phyloP scores from a whole-genome alignment of 164 flowering plant species.

The Vitis cinerea region DNA sequence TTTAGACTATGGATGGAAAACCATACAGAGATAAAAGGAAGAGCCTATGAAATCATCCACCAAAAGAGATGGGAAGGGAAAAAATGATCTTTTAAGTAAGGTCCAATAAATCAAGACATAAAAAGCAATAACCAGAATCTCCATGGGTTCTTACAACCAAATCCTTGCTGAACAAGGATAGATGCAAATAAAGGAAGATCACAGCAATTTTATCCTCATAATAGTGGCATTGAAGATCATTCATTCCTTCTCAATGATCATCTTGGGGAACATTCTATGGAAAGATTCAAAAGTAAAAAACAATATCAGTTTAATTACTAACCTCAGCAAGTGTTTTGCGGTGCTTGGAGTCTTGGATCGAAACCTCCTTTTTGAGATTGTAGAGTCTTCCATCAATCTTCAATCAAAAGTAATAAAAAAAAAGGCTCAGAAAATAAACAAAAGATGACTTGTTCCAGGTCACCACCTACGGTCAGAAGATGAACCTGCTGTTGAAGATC shows the following conservation, averaged over 20 bases:
- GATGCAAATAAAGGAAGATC: not conserved
- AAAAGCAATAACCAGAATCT: not conserved
- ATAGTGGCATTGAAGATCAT: too few species aligned
- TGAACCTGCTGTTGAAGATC: slow-evolving; percentile 80
- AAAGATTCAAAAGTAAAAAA: not conserved
- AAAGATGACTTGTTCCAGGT: not conserved
- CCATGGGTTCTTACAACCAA: not conserved
- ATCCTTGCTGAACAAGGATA: not conserved
- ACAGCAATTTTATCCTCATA: not conserved
- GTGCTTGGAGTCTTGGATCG: slow-evolving; percentile 88
- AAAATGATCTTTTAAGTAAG: too few species aligned
- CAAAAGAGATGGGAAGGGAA: not conserved
- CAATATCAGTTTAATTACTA: slow-evolving; percentile 13
- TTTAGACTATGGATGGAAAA: not conserved
- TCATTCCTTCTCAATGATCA: not conserved
- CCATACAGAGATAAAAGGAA: not conserved
- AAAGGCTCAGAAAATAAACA: not conserved
- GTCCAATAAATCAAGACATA: not conserved
- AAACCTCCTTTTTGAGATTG: slow-evolving; percentile 85
- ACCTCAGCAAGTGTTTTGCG: slow-evolving; percentile 95
- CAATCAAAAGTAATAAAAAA: slow-evolving; percentile 15
- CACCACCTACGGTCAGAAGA: not conserved
- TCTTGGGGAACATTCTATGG: too few species aligned
- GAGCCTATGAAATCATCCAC: not conserved
- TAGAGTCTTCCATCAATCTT: slow-evolving; percentile 80